These are phyloP conservation scores for Leersia perrieri DNA, from an alignment of 176 grass and related monocot genomes.

Conservation along the genomic window DNA sequence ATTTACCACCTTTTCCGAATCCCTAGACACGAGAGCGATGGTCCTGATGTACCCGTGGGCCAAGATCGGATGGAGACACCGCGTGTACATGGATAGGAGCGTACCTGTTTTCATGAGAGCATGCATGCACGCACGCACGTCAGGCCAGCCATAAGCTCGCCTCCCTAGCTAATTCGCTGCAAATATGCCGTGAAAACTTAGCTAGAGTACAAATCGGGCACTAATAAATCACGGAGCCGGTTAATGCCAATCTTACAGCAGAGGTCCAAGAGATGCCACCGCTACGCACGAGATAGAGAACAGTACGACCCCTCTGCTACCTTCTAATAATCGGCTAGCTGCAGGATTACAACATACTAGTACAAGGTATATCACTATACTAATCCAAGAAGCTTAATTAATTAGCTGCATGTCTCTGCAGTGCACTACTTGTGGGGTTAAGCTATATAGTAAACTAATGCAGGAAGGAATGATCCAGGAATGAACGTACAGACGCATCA, in stretches of 20 bases:
- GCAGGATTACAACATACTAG: not conserved
- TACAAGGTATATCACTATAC: constrained; percentile 6
- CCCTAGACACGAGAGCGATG: constrained; percentile 32
- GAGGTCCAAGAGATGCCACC: constrained; percentile 20
- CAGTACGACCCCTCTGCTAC: not conserved
- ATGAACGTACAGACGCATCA: constrained; percentile 20
- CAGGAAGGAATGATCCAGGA: constrained; percentile 22
- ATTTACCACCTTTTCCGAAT: constrained; percentile 40
- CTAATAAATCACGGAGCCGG: no score
- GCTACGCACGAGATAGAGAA: constrained; percentile 38
- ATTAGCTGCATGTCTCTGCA: not conserved
- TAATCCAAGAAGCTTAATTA: not conserved
- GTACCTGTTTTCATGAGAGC: not conserved
- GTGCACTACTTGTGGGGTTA: not conserved
- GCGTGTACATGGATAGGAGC: constrained; percentile 16
- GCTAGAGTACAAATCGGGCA: not conserved
- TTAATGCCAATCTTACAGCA: not conserved
- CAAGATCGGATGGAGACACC: constrained; percentile 37
- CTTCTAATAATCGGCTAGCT: not conserved
- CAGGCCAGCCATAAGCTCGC: not conserved
- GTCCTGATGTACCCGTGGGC: constrained; percentile 22
- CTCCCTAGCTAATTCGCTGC: no score
- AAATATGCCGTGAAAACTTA: not conserved
- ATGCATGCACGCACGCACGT: not conserved
- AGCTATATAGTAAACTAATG: not conserved